Evolutionary conservation across 2,329 filamentous ascomycete genomes (phyloP).

Genomic region (Cadophora malorum): DNA sequence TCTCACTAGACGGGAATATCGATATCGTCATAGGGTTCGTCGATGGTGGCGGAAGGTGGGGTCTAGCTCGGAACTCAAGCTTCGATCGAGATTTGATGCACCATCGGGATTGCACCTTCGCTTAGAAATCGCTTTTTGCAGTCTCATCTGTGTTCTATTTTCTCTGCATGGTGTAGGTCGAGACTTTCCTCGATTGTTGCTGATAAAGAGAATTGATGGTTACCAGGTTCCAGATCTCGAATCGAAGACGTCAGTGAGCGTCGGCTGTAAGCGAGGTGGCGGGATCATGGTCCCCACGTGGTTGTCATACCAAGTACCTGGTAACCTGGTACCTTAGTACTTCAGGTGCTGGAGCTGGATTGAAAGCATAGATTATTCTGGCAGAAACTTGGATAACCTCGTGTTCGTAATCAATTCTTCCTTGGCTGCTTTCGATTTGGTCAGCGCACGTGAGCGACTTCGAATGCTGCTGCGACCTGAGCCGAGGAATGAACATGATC

Average conservation of each 20-base stretch:
- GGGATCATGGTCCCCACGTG: neutral
- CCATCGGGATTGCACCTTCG: neutral
- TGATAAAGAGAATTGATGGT: neutral
- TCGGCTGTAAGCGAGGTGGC: neutral
- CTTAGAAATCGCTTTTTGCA: neutral
- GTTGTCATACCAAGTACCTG: neutral
- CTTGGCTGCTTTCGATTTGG: too few species aligned
- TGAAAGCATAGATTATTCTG: too few species aligned
- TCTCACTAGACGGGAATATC: neutral
- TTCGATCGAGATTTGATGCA: slow-evolving; percentile 6
- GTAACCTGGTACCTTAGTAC: too few species aligned
- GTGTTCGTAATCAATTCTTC: too few species aligned
- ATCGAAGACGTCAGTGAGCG: neutral
- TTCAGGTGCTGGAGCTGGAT: too few species aligned
- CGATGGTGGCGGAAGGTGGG: slow-evolving; percentile 4
- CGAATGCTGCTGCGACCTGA: too few species aligned
- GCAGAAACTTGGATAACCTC: too few species aligned
- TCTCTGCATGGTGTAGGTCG: neutral
- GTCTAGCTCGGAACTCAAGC: neutral
- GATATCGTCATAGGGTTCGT: slow-evolving; percentile 17
- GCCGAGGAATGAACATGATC: too few species aligned
- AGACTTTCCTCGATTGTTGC: too few species aligned
- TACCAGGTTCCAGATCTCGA: neutral
- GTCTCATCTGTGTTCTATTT: neutral
- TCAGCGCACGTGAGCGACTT: too few species aligned